phyloP scores from a whole-genome alignment of 768 basidiomycete species.

The Lentinula lateritia region DNA sequence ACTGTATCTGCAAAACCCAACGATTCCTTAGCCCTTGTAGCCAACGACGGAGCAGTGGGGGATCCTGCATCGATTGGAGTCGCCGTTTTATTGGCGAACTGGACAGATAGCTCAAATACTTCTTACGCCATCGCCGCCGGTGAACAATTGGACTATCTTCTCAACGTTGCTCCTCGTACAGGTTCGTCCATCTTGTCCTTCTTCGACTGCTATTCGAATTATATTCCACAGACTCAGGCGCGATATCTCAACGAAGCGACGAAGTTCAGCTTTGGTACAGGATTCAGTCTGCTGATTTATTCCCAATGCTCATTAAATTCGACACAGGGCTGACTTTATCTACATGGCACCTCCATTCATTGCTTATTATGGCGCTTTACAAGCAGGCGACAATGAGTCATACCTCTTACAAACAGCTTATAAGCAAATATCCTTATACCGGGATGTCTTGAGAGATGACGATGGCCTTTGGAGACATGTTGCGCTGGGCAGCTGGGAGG shows the following conservation, averaged over 20 bases:
- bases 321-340: slow-evolving; percentile 8
- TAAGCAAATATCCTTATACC: slow-evolving; percentile 52
- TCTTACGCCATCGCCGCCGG: slow-evolving; percentile 26
- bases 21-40: slow-evolving; percentile 34
- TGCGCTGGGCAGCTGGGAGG: slow-evolving; percentile 36
- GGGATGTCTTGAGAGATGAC: slow-evolving; percentile 43
- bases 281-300: background rate
- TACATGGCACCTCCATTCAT: slow-evolving; percentile 47
- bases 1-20: slow-evolving; percentile 30
- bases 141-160: slow-evolving; percentile 43
- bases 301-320: background rate
- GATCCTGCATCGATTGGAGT: slow-evolving; percentile 81
- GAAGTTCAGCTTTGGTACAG: slow-evolving; percentile 47
- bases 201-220: background rate
- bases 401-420: slow-evolving; percentile 43
- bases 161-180: slow-evolving; percentile 38
- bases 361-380: slow-evolving; percentile 55
- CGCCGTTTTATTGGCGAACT: slow-evolving; percentile 58
- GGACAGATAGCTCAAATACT: slow-evolving; percentile 26
- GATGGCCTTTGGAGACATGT: slow-evolving; percentile 55
- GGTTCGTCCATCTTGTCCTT: slow-evolving; percentile 19
- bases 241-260: slow-evolving; percentile 50
- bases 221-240: slow-evolving; percentile 14
- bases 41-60: slow-evolving; percentile 40
- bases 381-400: slow-evolving; percentile 27